phyloP scores from a whole-genome alignment of 2,329 filamentous ascomycete genomes.

The Beauveria sp. region DNA sequence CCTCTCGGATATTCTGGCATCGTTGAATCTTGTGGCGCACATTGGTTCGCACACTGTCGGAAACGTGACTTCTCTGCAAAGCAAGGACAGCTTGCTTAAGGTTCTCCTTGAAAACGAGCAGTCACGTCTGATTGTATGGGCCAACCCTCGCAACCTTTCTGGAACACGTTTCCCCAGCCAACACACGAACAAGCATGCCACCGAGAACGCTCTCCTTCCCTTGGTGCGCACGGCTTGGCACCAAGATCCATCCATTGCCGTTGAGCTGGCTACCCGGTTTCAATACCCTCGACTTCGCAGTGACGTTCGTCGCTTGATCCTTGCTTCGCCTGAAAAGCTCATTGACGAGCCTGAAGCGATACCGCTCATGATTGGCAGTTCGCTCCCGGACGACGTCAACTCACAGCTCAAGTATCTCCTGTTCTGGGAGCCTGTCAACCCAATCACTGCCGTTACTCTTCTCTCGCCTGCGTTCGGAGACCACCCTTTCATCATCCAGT shows the following conservation, averaged over 20 bases:
- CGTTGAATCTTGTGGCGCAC: slow-evolving; percentile 56
- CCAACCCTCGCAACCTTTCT: slow-evolving; percentile 65
- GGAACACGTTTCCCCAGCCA: slow-evolving; percentile 30
- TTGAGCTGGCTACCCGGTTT: slow-evolving; percentile 76
- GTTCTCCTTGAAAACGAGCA: slow-evolving; percentile 80
- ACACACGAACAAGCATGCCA: slow-evolving; percentile 31
- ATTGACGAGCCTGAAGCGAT: slow-evolving; percentile 75
- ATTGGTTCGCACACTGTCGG: slow-evolving; percentile 47
- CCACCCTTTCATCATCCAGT: slow-evolving; percentile 89
- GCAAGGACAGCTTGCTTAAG: slow-evolving; percentile 77
- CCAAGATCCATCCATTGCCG: slow-evolving; percentile 77
- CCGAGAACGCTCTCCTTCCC: slow-evolving; percentile 44
- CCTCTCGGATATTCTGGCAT: slow-evolving; percentile 63
- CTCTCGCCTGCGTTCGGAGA: slow-evolving; percentile 88
- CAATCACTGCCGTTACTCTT: slow-evolving; percentile 85
- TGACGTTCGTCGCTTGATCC: slow-evolving; percentile 71
- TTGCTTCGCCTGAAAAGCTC: slow-evolving; percentile 78
- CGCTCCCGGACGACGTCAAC: slow-evolving; percentile 70
- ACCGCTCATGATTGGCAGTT: slow-evolving; percentile 69
- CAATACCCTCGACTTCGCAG: slow-evolving; percentile 62
- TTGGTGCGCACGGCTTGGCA: slow-evolving; percentile 79
- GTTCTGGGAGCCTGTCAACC: slow-evolving; percentile 89
- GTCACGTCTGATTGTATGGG: slow-evolving; percentile 78
- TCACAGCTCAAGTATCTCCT: slow-evolving; percentile 83
- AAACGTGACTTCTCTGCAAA: slow-evolving; percentile 57